Percentiles rank a stretch among this genome's conserved stretches.
Evolutionary conservation across 176 grass and related monocot genomes (phyloP).

Genomic region (Bothriochloa decipiens): DNA sequence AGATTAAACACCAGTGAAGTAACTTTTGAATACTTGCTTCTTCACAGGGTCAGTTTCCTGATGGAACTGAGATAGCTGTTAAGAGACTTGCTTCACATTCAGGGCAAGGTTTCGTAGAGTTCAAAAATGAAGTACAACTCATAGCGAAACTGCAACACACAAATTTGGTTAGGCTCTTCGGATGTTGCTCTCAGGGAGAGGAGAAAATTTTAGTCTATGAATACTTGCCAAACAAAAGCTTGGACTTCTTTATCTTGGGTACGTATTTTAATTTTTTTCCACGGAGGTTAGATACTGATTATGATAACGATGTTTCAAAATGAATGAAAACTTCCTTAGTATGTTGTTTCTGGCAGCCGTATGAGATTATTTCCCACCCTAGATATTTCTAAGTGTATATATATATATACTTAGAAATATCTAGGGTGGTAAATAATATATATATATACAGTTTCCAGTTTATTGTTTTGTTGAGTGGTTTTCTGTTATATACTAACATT

Average conservation of each 20-base stretch:
- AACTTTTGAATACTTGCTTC: neutral
- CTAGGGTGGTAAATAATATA: too few relatives aligned
- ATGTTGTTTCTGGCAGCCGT: neutral
- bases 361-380: neutral
- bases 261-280: neutral
- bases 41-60: conserved; percentile 29
- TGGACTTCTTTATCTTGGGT: conserved; percentile 73
- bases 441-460: neutral
- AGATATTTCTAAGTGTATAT: neutral
- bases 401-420: too few relatives aligned
- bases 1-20: neutral
- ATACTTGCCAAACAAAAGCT: conserved; percentile 71
- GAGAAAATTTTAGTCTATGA: conserved; percentile 73
- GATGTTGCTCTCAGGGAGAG: conserved; percentile 46
- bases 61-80: conserved; percentile 32
- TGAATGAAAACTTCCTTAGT: neutral
- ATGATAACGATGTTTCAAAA: neutral
- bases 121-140: conserved; percentile 38
- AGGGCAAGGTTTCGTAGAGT: conserved; percentile 40
- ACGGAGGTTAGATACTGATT: neutral
- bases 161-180: conserved; percentile 45
- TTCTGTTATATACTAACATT: neutral
- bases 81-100: conserved; percentile 42
- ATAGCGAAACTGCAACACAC: conserved; percentile 46
- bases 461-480: neutral